Base-by-base conservation (phyloP, 1,139 yeast species). In the Pichia sp. region DNA sequence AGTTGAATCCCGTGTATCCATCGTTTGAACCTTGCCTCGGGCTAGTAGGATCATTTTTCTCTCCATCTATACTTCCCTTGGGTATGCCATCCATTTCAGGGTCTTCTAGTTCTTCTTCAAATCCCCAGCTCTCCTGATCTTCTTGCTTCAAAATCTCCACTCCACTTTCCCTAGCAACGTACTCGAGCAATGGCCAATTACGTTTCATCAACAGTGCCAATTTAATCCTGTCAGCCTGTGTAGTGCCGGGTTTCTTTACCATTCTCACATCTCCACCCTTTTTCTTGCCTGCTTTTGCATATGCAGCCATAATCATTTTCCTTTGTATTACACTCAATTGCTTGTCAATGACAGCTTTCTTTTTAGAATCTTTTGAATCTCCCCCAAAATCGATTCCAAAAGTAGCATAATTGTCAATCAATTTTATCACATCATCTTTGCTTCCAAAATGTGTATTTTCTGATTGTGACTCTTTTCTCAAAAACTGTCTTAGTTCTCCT, bases 141-240 rank as follows among this genome's bases (percentile, higher is more conserved):
- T 34, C 30, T 24, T 34, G 31, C 4, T 52, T 45, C 1, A 6
- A 27, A 3, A 50, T 33, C 16, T 57, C 38, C 14, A 49, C 17
- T 12, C 55, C 56, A 20, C 33, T 46, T 24, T 38, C 20, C 16
- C 44, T 27, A 10, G 46, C 55, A 14, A 57, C 34, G 36, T 44
- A 57, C 44, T 55, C 42, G 16, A 55, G 31, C 4, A 49, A 48
- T 4, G 49, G 44, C 58, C 54, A 53, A 33, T 55, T 57, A 41
- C 59, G 34, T 33, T 50, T 51, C 29, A 56, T 33, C 5, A 56
- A 6, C 4, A 56, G n/a, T 1, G 45, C 50, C 4, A 56, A 20
- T 46, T 54, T 56, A 4, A 33, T 16, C 16, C 54, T 47, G 8
- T 36, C 38, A 20, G 5, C 27, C 2, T 14, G 17, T 12, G 12